Evolutionary conservation across 208 protist genomes (phyloP).

Genomic region (Crithidia brevicula): DNA sequence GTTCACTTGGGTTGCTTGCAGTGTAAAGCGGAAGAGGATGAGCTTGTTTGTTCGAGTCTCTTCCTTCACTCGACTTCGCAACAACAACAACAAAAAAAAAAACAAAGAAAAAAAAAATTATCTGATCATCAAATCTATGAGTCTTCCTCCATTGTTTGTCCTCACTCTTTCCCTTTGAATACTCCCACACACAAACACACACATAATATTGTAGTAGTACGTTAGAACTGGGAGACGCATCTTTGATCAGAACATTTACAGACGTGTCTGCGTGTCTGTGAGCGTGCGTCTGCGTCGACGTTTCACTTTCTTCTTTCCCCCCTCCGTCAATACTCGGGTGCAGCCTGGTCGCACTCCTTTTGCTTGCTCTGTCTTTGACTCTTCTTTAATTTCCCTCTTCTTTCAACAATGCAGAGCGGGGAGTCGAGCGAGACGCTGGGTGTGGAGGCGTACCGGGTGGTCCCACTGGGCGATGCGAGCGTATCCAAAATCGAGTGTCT

Average conservation of each 20-base stretch:
- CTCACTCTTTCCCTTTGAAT: neutral
- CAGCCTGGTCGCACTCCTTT: neutral
- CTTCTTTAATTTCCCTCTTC: neutral
- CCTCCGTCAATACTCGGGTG: too few relatives aligned
- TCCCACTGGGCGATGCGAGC: conserved; percentile 25
- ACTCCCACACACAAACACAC: neutral
- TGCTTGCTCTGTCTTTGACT: neutral
- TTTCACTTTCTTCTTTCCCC: too few relatives aligned
- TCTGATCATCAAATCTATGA: too few relatives aligned
- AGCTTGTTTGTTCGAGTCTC: too few relatives aligned
- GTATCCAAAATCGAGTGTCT: conserved; percentile 49
- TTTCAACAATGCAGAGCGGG: conserved; percentile 7
- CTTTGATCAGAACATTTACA: too few relatives aligned
- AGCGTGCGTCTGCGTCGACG: too few relatives aligned
- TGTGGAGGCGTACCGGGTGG: conserved; percentile 25
- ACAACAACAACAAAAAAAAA: too few relatives aligned
- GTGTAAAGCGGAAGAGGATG: too few relatives aligned
- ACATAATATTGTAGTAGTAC: neutral
- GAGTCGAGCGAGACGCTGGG: neutral
- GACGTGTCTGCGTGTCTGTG: too few relatives aligned
- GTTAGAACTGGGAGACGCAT: neutral
- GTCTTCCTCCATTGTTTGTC: neutral
- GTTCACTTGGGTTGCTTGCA: too few relatives aligned
- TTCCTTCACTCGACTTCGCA: too few relatives aligned
- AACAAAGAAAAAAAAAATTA: too few relatives aligned